Evolutionary conservation across 108 stramenopile genomes (phyloP).

Genomic region (Cyclotella baltica): DNA sequence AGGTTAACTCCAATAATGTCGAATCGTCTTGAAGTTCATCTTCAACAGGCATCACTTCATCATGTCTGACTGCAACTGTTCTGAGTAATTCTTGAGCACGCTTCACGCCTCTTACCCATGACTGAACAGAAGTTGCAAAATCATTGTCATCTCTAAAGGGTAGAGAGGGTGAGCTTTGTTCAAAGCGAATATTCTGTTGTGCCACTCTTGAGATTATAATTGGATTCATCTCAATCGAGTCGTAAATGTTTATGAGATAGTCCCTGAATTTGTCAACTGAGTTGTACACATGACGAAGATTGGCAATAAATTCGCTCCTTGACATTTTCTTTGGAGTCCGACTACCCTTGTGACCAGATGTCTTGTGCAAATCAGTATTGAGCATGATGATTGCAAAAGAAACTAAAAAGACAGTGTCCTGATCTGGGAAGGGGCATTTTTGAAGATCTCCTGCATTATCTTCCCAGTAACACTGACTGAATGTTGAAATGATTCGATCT

Average conservation of each 20-base stretch:
- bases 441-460: conserved; percentile 90
- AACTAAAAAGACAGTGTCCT: conserved; percentile 92
- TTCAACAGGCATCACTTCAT: conserved; percentile 57
- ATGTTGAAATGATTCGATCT: conserved; percentile 90
- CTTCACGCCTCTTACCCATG: conserved; percentile 71
- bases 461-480: conserved; percentile 95
- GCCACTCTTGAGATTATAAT: conserved; percentile 55
- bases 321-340: conserved; percentile 86
- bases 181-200: conserved; percentile 12
- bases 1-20: conserved; percentile 55
- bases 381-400: conserved; percentile 98
- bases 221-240: conserved; percentile 75
- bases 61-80: conserved; percentile 70
- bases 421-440: conserved; percentile 86
- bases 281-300: conserved; percentile 78
- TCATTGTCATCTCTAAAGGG: conserved; percentile 43
- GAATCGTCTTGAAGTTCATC: conserved; percentile 33
- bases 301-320: conserved; percentile 87
- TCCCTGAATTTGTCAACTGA: conserved; percentile 73
- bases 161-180: conserved; percentile 32
- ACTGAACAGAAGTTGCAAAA: conserved; percentile 42
- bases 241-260: conserved; percentile 82
- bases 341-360: conserved; percentile 43
- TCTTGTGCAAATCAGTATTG: conserved; percentile 97
- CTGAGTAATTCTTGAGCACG: conserved; percentile 76